Base-by-base conservation (phyloP, 768 basidiomycete species). In the Mycena galericulata region DNA sequence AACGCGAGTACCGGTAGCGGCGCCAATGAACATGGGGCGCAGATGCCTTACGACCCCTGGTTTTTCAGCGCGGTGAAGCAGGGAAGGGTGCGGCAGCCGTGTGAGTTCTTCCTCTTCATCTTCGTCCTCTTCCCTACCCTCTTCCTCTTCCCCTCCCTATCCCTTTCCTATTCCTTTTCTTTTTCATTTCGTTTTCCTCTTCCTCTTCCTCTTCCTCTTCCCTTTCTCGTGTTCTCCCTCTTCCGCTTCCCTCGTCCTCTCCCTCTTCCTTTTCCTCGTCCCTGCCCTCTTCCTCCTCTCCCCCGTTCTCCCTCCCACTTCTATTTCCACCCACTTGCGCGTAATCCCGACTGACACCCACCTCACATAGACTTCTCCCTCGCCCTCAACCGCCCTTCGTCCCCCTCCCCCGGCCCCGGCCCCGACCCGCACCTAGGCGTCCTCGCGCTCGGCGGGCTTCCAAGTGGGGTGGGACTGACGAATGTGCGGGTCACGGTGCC, bases 401-500 rank as follows among this genome's bases (percentile, higher is more conserved):
- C n/a, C n/a, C n/a, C n/a, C n/a, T n/a, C n/a, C n/a, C n/a, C n/a
- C n/a, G n/a, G n/a, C n/a, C n/a, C n/a, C n/a, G n/a, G n/a, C n/a
- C n/a, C n/a, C 15, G 73, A 69, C 53, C 55, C 71, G 8, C 61
- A 72, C 38, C 71, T 74, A 22, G 74, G 74, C 1, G 70, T 55
- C 62, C 66, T 75, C 40, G 51, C 74, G 14, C 74, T 75, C 56
- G 74, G 74, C 27, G 74, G 74, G 14, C 70, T 75, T 38, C 66
- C 71, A 18, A 68, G 66, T 38, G 74, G 74, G 4, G 46, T 62
- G 1, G 71, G n/a, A n/a, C n/a, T 74, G 2, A 71, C 65, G 18
- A 27, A 29, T 8, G 71, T 49, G 2, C 4, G 54, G 14, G 58
- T 38, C 4, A 72, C 74, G 22, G 63, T 74, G 22, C 73, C 73